Base-by-base conservation (phyloP, 2,329 filamentous ascomycete species). In the Penicillium griseofulvum region DNA sequence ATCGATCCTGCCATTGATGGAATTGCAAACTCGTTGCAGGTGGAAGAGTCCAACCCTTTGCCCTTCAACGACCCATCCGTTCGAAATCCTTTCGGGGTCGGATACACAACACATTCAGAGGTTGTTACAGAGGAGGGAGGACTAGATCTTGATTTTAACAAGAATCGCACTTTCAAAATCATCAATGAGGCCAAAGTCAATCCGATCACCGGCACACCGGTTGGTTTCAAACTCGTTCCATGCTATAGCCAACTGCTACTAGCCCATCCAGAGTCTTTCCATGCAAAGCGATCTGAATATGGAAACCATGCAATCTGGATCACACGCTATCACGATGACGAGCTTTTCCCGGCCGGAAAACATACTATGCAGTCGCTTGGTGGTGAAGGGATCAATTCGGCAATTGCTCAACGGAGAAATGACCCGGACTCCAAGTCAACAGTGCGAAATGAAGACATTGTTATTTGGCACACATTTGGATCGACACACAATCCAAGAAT, bases 41-140 rank as follows among this genome's bases (percentile, higher is more conserved):
- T 85, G 59, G 78, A 81, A 47, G 82, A 84, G 62, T 80, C 80
- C 0, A 76, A 81, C 57, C 64, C 85, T 0, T 81, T 87, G 77
- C 81, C 83, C 2, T 71, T 83, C 22, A 71, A 77, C 31, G 65
- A 73, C 14, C 65, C 65, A 6, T 64, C 61, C 3, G 41, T 60
- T 14, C 56, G 60, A 65, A 85, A 85, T 63, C 81, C 81, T 1
- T 76, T 79, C 59, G 78, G 78, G 2, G 68, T 77, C n/a, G 78
- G 77, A 1, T 84, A 83, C 67, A 77, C 69, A 0, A 76, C 80
- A 0, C 56, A 58, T 2, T 71, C 73, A 28, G 75, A 73, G 2
- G 71, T 76, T 10, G 63, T 83, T 46, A 67, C 72, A 0, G 66
- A 70, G 14, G 77, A 80, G 48, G 69, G 71, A 5, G 74, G 78